Conservation (phyloP, 177 flowering plant genomes). For the Vitis hybrid region DNA sequence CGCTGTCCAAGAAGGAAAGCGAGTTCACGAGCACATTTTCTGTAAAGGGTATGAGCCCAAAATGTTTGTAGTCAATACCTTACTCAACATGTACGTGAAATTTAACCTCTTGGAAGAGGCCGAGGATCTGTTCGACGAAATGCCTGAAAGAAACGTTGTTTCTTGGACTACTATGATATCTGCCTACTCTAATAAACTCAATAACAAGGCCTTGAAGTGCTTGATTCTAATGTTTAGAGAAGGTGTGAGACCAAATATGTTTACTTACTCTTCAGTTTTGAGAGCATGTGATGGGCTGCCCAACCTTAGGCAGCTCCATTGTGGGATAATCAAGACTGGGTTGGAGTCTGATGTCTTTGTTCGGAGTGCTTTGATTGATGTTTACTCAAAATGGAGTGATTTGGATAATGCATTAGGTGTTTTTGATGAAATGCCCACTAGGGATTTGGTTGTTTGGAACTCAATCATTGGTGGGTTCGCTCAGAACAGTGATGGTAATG, state of each 20-base stretch:
- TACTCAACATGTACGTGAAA: conserved; percentile 58
- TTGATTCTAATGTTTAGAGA: conserved; percentile 60
- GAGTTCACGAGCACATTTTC: conserved; percentile 49
- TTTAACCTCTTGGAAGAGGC: conserved; percentile 54
- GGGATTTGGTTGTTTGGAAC: conserved; percentile 72
- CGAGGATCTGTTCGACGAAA: conserved; percentile 51
- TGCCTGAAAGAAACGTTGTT: conserved; percentile 64
- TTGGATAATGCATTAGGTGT: conserved; percentile 34
- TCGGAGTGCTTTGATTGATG: conserved; percentile 66
- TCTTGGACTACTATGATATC: conserved; percentile 82
- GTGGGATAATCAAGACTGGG: conserved; percentile 50
- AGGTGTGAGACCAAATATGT: conserved; percentile 68
- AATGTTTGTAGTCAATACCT: conserved; percentile 47
- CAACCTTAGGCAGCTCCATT: conserved; percentile 50
- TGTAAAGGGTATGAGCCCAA: conserved; percentile 49
- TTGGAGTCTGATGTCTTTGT: conserved; percentile 71
- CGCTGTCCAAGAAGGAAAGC: conserved; percentile 44
- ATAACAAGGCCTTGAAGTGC: conserved; percentile 37
- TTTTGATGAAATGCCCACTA: conserved; percentile 63
- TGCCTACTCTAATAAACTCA: conserved; percentile 37
- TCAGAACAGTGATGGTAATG: conserved; percentile 58
- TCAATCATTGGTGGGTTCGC: conserved; percentile 70
- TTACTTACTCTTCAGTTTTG: conserved; percentile 63
- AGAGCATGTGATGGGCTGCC: conserved; percentile 52
- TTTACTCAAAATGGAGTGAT: conserved; percentile 62